These are phyloP conservation scores for Kitagawia praeruptora DNA, from an alignment of 129 eudicot species.

Conservation along the genomic window DNA sequence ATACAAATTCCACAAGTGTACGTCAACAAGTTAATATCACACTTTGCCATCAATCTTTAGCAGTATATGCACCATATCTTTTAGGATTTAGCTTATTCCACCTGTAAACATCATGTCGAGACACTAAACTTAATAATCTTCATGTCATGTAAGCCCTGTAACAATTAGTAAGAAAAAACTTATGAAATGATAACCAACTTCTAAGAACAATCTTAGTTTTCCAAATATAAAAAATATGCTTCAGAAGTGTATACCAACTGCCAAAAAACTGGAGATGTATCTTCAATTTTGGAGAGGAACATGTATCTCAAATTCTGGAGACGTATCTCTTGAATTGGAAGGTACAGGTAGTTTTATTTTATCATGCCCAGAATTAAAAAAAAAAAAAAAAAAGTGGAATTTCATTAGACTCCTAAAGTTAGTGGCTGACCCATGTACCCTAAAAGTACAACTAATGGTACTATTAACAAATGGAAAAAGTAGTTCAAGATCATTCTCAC, in stretches of 20 bases:
- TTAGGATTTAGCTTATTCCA: neutral
- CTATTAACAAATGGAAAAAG: neutral
- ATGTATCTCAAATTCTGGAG: neutral
- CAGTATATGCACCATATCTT: constrained; percentile 5
- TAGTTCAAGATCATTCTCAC: neutral
- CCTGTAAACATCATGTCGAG: neutral
- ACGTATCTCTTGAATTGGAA: neutral
- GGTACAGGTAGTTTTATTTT: neutral
- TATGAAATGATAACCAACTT: neutral
- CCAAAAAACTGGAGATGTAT: too few relatives aligned
- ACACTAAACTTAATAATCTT: neutral
- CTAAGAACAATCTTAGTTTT: neutral
- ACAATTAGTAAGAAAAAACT: neutral
- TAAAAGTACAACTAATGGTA: neutral
- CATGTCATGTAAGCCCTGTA: neutral
- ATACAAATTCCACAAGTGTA: neutral
- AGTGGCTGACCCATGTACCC: neutral
- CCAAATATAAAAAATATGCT: neutral
- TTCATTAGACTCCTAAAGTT: neutral
- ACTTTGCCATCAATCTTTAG: constrained; percentile 1
- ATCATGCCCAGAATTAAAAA: neutral
- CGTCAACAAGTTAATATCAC: neutral
- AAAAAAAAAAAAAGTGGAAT: neutral
- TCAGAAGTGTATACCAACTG: too few relatives aligned
- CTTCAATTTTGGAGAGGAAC: too few relatives aligned